Percentiles rank a stretch among this genome's conserved stretches.
Conservation (phyloP, 495 filamentous ascomycete species). For the Astrothelium macrocarpum region DNA sequence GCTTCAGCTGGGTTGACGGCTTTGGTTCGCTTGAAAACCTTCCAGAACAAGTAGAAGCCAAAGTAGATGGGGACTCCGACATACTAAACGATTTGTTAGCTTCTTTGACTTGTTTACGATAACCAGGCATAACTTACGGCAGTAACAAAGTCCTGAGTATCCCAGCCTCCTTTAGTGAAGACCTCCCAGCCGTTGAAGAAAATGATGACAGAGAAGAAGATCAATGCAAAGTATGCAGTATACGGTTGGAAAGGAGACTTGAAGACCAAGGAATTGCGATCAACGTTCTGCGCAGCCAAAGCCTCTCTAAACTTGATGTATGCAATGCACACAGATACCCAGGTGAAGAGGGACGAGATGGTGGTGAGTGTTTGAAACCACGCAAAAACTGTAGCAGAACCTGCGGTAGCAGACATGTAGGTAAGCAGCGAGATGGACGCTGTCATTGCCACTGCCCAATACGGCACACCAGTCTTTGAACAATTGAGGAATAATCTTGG, state of each 20-base stretch:
- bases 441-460: slow-evolving; percentile 46
- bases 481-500: slow-evolving; percentile 49
- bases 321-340: slow-evolving; percentile 37
- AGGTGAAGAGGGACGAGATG: slow-evolving; percentile 45
- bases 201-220: slow-evolving; percentile 46
- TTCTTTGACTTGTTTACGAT: not conserved
- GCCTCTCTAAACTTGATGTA: slow-evolving; percentile 52
- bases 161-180: slow-evolving; percentile 41
- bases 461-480: slow-evolving; percentile 51
- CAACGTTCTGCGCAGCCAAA: slow-evolving; percentile 44
- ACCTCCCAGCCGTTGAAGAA: slow-evolving; percentile 47
- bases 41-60: slow-evolving; percentile 46
- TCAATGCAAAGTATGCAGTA: slow-evolving; percentile 49
- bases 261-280: slow-evolving; percentile 47
- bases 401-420: slow-evolving; percentile 49
- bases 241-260: slow-evolving; percentile 52
- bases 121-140: slow-evolving; percentile 20
- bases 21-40: slow-evolving; percentile 40
- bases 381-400: slow-evolving; percentile 33
- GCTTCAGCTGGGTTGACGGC: slow-evolving; percentile 43
- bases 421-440: slow-evolving; percentile 48
- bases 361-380: slow-evolving; percentile 36
- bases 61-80: slow-evolving; percentile 51
- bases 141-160: slow-evolving; percentile 41
- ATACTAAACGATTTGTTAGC: slow-evolving; percentile 29